Conservation (phyloP, 2,329 filamentous ascomycete genomes). For the Monilinia vaccinii-corymbosi region DNA sequence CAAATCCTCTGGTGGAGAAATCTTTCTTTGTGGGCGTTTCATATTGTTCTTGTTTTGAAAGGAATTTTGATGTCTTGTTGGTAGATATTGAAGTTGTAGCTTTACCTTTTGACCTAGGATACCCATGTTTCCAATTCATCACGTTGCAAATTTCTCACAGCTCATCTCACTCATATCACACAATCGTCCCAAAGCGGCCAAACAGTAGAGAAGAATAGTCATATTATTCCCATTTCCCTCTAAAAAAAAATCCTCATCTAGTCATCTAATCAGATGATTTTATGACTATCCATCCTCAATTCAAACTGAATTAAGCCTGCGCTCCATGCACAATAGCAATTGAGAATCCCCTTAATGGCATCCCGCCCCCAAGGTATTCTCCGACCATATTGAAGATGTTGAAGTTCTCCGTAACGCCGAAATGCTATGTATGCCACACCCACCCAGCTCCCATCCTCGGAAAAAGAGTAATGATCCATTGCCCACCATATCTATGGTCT, state of each 20-base stretch:
- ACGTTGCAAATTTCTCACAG: no score
- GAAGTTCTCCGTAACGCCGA: conserved; percentile 32
- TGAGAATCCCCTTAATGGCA: neutral
- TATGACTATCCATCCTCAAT: neutral
- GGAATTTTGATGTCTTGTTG: no score
- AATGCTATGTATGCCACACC: conserved; percentile 28
- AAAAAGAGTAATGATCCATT: conserved; percentile 1
- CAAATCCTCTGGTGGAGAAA: no score
- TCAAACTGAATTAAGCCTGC: neutral
- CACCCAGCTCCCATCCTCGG: conserved; percentile 7
- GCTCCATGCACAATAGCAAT: conserved; percentile 6
- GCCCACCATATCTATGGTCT: conserved; percentile 28
- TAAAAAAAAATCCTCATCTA: neutral
- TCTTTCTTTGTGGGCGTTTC: no score
- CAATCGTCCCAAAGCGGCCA: neutral
- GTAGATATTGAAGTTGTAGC: no score
- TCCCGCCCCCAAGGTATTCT: conserved; percentile 5
- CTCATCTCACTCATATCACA: neutral
- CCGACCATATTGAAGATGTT: conserved; percentile 29
- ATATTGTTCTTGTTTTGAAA: no score
- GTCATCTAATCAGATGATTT: neutral
- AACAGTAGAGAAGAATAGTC: neutral
- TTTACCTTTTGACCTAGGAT: neutral
- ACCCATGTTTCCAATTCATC: neutral
- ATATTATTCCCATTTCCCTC: neutral